Percentiles rank a stretch among this genome's conserved stretches.
These are phyloP conservation scores for Colletotrichum sp. DNA, from an alignment of 2,329 filamentous ascomycete species.

Conservation along the genomic window DNA sequence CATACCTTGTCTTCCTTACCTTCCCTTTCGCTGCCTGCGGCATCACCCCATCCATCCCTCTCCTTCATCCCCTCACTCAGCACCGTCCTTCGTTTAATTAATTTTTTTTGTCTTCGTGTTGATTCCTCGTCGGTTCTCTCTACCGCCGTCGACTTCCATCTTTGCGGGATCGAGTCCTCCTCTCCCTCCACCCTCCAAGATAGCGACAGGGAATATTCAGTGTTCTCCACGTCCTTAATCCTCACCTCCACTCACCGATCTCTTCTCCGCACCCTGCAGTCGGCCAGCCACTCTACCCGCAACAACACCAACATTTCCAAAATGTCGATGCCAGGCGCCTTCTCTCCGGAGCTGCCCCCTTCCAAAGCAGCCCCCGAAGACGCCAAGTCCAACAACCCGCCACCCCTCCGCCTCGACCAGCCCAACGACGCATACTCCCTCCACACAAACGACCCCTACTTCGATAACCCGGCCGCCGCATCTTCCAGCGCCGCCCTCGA, in stretches of 20 bases:
- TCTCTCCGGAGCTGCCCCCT: constrained; percentile 17
- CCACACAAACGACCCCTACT: constrained; percentile 31
- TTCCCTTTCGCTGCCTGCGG: background rate
- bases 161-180: background rate
- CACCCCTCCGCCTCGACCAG: constrained; percentile 26
- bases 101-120: background rate
- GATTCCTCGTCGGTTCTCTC: background rate
- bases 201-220: background rate
- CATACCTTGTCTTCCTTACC: background rate
- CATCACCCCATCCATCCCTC: background rate
- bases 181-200: background rate
- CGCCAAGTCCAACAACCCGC: background rate
- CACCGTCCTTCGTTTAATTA: constrained; percentile 3
- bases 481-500: constrained; percentile 39
- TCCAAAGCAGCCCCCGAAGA: constrained; percentile 7
- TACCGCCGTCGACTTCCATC: background rate
- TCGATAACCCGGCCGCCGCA: constrained; percentile 41
- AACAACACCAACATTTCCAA: background rate
- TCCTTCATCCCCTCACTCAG: background rate
- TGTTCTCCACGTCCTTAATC: background rate
- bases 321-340: constrained; percentile 24
- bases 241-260: background rate
- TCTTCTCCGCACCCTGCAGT: background rate
- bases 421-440: constrained; percentile 30
- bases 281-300: background rate